Conservation (phyloP, 2,329 filamentous ascomycete genomes). For the Colletotrichum paranaense region DNA sequence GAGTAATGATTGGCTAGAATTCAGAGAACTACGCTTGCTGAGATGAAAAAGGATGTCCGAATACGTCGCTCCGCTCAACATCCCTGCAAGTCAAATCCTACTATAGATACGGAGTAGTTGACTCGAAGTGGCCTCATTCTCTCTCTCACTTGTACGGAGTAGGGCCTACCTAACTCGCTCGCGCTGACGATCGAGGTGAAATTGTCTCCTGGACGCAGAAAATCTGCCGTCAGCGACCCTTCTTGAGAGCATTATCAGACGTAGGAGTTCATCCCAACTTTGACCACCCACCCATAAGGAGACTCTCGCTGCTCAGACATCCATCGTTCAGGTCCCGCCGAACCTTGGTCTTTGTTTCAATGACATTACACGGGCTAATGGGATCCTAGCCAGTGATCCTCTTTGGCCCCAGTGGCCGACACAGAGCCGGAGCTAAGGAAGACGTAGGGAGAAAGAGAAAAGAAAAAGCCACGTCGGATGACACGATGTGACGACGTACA, state of each 20-base stretch:
- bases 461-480: not conserved
- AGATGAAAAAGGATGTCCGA: not conserved
- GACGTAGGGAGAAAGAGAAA: not conserved
- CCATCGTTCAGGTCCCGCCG: not conserved
- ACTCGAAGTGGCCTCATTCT: not conserved
- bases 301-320: not conserved
- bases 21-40: not conserved
- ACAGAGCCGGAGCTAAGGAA: not conserved
- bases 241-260: not conserved
- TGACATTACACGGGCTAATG: not conserved
- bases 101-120: not conserved
- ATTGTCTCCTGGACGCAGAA: not conserved
- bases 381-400: not conserved
- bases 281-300: not conserved
- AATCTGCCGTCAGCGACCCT: not conserved
- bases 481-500: constrained; percentile 1
- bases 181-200: not conserved
- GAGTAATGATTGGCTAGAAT: not conserved
- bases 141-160: too few relatives aligned
- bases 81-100: not conserved
- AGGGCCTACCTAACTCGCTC: too few relatives aligned
- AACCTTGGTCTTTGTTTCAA: not conserved
- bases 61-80: not conserved
- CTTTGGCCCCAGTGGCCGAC: not conserved
- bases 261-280: not conserved